phyloP scores from a whole-genome alignment of 2,329 filamentous ascomycete genomes.

The Colletotrichum paranaense region DNA sequence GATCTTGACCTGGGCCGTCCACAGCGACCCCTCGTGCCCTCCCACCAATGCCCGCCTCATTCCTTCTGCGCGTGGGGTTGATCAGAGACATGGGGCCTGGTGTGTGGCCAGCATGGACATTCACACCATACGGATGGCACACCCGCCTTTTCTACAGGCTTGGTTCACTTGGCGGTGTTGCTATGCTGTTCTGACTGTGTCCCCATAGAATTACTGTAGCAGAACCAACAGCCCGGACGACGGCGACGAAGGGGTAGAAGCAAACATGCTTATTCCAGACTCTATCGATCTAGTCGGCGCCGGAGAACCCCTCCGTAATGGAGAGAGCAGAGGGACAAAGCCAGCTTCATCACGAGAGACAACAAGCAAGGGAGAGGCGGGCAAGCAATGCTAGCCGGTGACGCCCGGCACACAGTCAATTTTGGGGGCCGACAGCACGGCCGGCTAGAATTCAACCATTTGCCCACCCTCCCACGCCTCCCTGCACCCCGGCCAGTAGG shows the following conservation, averaged over 20 bases:
- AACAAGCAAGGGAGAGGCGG: constrained; percentile 28
- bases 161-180: constrained; percentile 7
- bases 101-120: constrained; percentile 4
- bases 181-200: constrained; percentile 10
- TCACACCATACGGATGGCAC: constrained; percentile 1
- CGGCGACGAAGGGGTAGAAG: not conserved
- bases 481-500: constrained; percentile 10
- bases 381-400: constrained; percentile 24
- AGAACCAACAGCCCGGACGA: constrained; percentile 3
- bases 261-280: constrained; percentile 10
- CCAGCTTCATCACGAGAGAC: constrained; percentile 17
- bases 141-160: not conserved
- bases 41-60: constrained; percentile 21
- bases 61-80: constrained; percentile 29
- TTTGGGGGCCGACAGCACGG: constrained; percentile 24
- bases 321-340: constrained; percentile 3
- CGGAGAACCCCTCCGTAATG: not conserved
- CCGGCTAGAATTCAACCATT: constrained; percentile 16
- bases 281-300: not conserved
- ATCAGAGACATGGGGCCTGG: constrained; percentile 28
- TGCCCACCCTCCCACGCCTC: constrained; percentile 7
- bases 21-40: not conserved
- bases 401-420: constrained; percentile 29
- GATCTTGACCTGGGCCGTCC: constrained; percentile 13
- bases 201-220: not conserved